phyloP scores from a whole-genome alignment of 2,329 filamentous ascomycete genomes.

The Macrophomina phaseolina region DNA sequence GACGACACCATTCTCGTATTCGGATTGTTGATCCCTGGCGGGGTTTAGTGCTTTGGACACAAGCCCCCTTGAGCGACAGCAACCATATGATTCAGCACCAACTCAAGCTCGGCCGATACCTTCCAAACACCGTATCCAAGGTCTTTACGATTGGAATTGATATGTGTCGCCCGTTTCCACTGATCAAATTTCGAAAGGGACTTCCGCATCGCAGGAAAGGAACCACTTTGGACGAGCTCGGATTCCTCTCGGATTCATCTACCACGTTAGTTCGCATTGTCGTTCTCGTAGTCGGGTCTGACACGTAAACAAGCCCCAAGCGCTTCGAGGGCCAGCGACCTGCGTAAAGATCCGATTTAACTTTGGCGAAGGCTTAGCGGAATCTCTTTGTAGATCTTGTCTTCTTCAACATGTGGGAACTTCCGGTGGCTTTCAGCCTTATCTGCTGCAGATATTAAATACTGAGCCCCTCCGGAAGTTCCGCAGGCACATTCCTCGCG shows the following conservation, averaged over 20 bases:
- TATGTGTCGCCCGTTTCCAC: not conserved
- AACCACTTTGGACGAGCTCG: not conserved
- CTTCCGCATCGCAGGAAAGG: not conserved
- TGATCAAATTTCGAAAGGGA: not conserved
- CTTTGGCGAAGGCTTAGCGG: not conserved
- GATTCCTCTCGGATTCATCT: not conserved
- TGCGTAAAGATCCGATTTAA: not conserved
- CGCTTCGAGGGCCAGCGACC: not conserved
- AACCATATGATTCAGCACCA: too few species aligned
- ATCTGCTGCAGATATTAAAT: not conserved
- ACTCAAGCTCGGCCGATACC: too few species aligned
- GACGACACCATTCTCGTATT: too few species aligned
- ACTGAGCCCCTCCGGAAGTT: not conserved
- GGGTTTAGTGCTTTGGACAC: too few species aligned
- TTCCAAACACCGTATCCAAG: too few species aligned
- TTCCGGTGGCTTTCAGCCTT: not conserved
- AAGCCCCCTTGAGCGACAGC: too few species aligned
- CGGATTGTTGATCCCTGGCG: too few species aligned
- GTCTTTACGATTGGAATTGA: too few species aligned
- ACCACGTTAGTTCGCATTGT: not conserved
- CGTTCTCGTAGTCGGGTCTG: constrained; percentile 4
- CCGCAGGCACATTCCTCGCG: too few species aligned
- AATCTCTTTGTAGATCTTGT: not conserved
- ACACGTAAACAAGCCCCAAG: not conserved
- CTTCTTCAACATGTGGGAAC: not conserved